Evolutionary conservation across 495 filamentous ascomycete genomes (phyloP).

Genomic region (Beverwykella pulmonaria): DNA sequence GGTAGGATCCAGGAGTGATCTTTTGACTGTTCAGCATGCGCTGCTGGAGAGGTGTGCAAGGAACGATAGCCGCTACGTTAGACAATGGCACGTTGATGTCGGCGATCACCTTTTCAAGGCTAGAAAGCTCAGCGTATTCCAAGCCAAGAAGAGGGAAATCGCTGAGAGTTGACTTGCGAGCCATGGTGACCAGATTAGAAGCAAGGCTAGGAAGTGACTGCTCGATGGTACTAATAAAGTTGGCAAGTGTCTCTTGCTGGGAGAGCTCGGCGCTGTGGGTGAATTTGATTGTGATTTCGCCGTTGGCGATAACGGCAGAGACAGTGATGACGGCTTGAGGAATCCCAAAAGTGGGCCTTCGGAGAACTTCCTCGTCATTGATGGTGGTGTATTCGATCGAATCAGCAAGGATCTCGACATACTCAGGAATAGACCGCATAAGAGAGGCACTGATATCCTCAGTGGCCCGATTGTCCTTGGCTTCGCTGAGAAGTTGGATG

Average conservation of each 20-base stretch:
- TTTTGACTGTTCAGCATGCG: constrained; percentile 53
- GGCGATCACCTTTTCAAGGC: constrained; percentile 12
- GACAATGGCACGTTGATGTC: constrained; percentile 53
- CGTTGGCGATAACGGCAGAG: constrained; percentile 62
- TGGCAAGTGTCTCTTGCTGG: constrained; percentile 57
- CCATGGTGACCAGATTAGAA: constrained; percentile 52
- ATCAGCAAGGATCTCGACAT: constrained; percentile 15
- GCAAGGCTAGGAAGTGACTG: constrained; percentile 56
- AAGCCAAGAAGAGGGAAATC: constrained; percentile 41
- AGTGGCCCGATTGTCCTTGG: constrained; percentile 16
- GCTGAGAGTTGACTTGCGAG: constrained; percentile 54
- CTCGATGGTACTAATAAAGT: constrained; percentile 63
- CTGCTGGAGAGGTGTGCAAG: constrained; percentile 51
- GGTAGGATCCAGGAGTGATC: constrained; percentile 51
- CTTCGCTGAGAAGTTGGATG: constrained; percentile 20
- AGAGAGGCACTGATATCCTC: constrained; percentile 3
- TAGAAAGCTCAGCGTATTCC: constrained; percentile 53
- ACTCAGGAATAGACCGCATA: background rate
- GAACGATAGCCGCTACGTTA: constrained; percentile 49
- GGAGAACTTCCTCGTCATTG: constrained; percentile 2
- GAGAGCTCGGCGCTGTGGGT: constrained; percentile 62
- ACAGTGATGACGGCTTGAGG: constrained; percentile 56
- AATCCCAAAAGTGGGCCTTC: background rate
- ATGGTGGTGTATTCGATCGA: constrained; percentile 11
- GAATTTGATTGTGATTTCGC: constrained; percentile 63